phyloP scores from a whole-genome alignment of 192 early-diverging fungal species.

The Backusella morwellensis region DNA sequence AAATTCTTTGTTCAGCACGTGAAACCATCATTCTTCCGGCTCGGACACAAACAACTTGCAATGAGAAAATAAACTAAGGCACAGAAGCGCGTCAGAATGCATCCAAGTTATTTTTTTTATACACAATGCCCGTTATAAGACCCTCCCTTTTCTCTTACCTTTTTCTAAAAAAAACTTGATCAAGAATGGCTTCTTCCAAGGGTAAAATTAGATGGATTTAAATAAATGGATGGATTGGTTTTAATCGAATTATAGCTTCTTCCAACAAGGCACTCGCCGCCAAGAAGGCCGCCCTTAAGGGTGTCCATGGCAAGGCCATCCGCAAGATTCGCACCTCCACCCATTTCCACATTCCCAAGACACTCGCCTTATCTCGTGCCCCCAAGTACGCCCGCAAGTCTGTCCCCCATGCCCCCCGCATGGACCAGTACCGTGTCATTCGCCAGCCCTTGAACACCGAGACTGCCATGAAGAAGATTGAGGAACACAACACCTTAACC shows the following conservation, averaged over 20 bases:
- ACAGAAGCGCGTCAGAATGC: too few relatives aligned
- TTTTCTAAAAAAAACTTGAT: neutral
- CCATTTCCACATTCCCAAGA: slow-evolving; percentile 96
- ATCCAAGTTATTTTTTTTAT: neutral
- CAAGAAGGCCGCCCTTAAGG: slow-evolving; percentile 98
- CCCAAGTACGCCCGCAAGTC: slow-evolving; percentile 96
- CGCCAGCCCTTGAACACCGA: too few relatives aligned
- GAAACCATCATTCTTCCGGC: too few relatives aligned
- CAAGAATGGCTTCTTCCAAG: slow-evolving; percentile 1
- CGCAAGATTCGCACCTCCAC: slow-evolving; percentile 89
- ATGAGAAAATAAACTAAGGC: too few relatives aligned
- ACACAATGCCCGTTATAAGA: neutral
- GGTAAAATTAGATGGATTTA: neutral
- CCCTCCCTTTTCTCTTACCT: neutral
- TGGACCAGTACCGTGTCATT: too few relatives aligned
- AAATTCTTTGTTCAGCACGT: too few relatives aligned
- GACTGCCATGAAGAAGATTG: too few relatives aligned
- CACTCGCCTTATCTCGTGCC: slow-evolving; percentile 78
- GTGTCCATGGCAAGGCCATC: slow-evolving; percentile 75
- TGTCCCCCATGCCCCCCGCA: slow-evolving; percentile 50
- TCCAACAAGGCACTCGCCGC: slow-evolving; percentile 88
- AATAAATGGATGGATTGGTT: neutral
- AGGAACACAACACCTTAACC: too few relatives aligned
- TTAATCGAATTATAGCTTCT: neutral
- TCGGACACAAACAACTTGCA: too few relatives aligned